These are phyloP conservation scores for Mortierella sp. DNA, from an alignment of 371 early-diverging fungal genomes.

Conservation along the genomic window DNA sequence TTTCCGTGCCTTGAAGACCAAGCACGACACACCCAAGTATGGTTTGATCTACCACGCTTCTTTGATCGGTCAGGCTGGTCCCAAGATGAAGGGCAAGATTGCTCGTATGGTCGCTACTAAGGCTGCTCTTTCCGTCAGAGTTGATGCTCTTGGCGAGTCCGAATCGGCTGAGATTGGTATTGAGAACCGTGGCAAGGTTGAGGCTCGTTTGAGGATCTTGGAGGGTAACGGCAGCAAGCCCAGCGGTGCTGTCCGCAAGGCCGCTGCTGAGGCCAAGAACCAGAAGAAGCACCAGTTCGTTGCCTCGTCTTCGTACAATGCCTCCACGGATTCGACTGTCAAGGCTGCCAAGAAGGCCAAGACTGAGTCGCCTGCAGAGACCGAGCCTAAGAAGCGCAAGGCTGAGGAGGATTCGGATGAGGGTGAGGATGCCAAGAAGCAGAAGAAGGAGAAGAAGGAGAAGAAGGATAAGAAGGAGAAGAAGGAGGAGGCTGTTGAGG, in stretches of 20 bases:
- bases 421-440: slow-evolving; percentile 22
- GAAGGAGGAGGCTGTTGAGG: slow-evolving; percentile 55
- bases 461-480: slow-evolving; percentile 61
- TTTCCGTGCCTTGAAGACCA: slow-evolving; percentile 95
- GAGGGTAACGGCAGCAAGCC: slow-evolving; percentile 65
- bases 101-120: slow-evolving; percentile 94
- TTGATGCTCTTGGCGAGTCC: slow-evolving; percentile 95
- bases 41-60: slow-evolving; percentile 95
- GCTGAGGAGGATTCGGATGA: slow-evolving; percentile 21
- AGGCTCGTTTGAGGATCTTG: slow-evolving; percentile 87
- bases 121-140: slow-evolving; percentile 91
- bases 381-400: slow-evolving; percentile 48
- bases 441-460: slow-evolving; percentile 54
- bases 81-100: slow-evolving; percentile 93
- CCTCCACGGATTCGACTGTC: slow-evolving; percentile 39
- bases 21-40: slow-evolving; percentile 97
- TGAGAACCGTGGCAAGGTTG: slow-evolving; percentile 86
- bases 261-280: slow-evolving; percentile 68
- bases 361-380: slow-evolving; percentile 4
- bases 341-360: slow-evolving; percentile 30
- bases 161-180: slow-evolving; percentile 86
- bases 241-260: slow-evolving; percentile 59
- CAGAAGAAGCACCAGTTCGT: slow-evolving; percentile 74
- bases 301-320: slow-evolving; percentile 51
- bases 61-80: slow-evolving; percentile 86